Conservation (phyloP, 2,329 filamentous ascomycete genomes). For the Sarocladiaceae sp. region DNA sequence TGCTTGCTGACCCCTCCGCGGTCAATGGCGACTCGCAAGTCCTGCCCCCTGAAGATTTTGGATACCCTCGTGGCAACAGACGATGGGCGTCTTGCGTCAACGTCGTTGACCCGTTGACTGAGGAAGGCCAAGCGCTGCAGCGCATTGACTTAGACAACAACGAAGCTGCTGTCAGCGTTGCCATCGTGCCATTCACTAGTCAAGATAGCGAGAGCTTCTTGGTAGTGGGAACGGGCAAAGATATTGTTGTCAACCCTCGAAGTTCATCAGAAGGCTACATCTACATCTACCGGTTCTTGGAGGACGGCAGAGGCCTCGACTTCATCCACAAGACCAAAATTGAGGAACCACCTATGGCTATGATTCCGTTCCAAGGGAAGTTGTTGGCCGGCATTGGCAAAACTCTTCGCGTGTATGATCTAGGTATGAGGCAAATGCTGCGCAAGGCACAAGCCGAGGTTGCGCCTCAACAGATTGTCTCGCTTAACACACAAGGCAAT, state of each 20-base stretch:
- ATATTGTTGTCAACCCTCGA: constrained; percentile 75
- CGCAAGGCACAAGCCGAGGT: constrained; percentile 85
- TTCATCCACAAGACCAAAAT: constrained; percentile 97
- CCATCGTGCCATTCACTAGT: constrained; percentile 79
- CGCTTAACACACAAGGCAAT: constrained; percentile 83
- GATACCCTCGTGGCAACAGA: constrained; percentile 75
- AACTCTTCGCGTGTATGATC: constrained; percentile 81
- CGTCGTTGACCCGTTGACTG: constrained; percentile 75
- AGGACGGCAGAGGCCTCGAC: constrained; percentile 82
- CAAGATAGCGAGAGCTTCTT: constrained; percentile 87
- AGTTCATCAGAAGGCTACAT: constrained; percentile 78
- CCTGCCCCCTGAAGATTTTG: constrained; percentile 78
- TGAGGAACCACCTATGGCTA: constrained; percentile 82
- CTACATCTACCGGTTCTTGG: constrained; percentile 85
- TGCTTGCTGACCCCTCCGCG: constrained; percentile 67
- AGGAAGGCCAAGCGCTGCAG: constrained; percentile 66
- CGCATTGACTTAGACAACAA: constrained; percentile 83
- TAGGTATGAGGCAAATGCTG: constrained; percentile 87
- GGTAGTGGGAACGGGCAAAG: constrained; percentile 91
- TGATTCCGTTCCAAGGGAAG: constrained; percentile 89
- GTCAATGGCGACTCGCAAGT: constrained; percentile 69
- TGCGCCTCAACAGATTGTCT: constrained; percentile 77
- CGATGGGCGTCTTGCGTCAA: constrained; percentile 97
- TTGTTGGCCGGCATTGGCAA: constrained; percentile 82
- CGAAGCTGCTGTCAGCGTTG: constrained; percentile 84